These are phyloP conservation scores for Lolium rigidum DNA, from an alignment of 176 grass and related monocot genomes.

Conservation along the genomic window DNA sequence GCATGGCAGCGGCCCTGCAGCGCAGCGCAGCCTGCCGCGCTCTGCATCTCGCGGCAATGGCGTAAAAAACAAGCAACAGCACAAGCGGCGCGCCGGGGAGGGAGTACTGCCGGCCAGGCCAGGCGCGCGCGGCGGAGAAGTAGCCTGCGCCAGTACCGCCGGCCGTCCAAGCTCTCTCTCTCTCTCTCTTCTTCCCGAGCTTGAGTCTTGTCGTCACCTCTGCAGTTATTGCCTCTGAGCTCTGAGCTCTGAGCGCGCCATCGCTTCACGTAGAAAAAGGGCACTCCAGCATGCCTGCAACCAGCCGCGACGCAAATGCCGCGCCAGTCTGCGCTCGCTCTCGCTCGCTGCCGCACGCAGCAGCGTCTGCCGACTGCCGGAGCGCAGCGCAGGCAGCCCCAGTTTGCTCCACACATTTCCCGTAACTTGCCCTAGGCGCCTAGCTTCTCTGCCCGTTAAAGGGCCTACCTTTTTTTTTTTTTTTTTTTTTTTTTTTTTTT, in stretches of 20 bases:
- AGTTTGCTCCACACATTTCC: conserved; percentile 31
- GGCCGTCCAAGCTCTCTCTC: background rate
- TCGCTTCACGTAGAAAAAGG: conserved; percentile 34
- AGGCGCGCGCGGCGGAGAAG: background rate
- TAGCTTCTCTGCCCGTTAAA: background rate
- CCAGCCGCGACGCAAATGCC: conserved; percentile 22
- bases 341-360: too few species aligned
- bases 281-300: background rate
- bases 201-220: background rate
- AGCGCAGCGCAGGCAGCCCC: background rate
- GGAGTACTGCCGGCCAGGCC: background rate
- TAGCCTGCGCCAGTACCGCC: too few species aligned
- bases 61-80: background rate
- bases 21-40: background rate
- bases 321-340: background rate
- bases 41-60: background rate
- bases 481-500: too few species aligned
- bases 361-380: background rate
- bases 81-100: background rate
- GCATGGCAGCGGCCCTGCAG: background rate
- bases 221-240: conserved; percentile 28
- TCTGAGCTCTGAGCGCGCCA: conserved; percentile 14
- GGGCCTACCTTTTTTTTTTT: too few species aligned
- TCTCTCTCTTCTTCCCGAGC: background rate
- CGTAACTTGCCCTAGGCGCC: background rate